Evolutionary conservation across 2,329 filamentous ascomycete species (phyloP).

Genomic region (Clonostachys byssicola): DNA sequence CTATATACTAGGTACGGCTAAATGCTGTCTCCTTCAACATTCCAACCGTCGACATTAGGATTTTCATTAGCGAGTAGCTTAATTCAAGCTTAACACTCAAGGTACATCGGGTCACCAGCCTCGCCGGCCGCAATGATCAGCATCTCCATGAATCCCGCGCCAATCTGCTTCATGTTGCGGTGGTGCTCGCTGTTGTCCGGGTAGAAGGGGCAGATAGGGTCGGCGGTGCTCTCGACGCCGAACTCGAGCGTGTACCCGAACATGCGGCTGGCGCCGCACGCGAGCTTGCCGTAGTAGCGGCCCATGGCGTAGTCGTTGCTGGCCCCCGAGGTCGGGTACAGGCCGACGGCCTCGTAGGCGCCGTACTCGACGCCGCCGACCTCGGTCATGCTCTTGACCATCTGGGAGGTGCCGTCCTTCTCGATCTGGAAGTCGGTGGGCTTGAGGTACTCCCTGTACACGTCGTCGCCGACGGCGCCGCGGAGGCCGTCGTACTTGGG

Average conservation of each 20-base stretch:
- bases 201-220: conserved; percentile 29
- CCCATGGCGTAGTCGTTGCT: conserved; percentile 38
- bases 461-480: conserved; percentile 27
- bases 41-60: no score
- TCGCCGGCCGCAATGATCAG: conserved; percentile 14
- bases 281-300: conserved; percentile 21
- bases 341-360: conserved; percentile 26
- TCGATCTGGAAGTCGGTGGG: conserved; percentile 20
- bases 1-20: no score
- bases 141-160: conserved; percentile 38
- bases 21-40: no score
- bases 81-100: conserved; percentile 2
- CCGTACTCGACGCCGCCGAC: conserved; percentile 24
- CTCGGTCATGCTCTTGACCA: conserved; percentile 25
- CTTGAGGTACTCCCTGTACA: conserved; percentile 35
- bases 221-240: conserved; percentile 14
- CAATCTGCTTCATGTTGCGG: conserved; percentile 31
- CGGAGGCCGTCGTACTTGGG: conserved; percentile 39
- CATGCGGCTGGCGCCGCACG: conserved; percentile 22
- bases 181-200: conserved; percentile 31
- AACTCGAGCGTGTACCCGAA: conserved; percentile 38
- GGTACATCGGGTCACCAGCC: conserved; percentile 7
- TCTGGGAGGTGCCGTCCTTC: conserved; percentile 19
- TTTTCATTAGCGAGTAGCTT: no score
- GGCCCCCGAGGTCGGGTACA: conserved; percentile 37